A percentile compares a stretch with the other conserved stretches of the same genome.
These are phyloP conservation scores for Catenaria anguillulae DNA, from an alignment of 371 early-diverging fungal genomes.

Conservation along the genomic window DNA sequence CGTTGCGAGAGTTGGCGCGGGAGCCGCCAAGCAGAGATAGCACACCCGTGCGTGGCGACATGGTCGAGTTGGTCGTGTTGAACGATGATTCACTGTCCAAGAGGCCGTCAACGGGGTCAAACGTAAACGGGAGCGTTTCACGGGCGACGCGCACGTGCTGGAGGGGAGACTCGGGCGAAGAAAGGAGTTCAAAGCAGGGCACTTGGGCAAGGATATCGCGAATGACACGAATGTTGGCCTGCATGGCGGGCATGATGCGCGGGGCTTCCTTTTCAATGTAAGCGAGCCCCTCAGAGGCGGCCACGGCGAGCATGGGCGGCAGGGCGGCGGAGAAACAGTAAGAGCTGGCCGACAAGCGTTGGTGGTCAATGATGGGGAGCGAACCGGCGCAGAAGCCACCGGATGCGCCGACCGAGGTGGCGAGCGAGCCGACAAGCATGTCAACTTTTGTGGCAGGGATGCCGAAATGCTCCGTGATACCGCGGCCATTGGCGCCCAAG, in stretches of 20 bases:
- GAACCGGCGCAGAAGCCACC: conserved; percentile 96
- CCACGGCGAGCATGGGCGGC: conserved; percentile 88
- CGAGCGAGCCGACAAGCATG: conserved; percentile 83
- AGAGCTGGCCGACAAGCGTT: conserved; percentile 80
- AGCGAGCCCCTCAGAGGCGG: conserved; percentile 71
- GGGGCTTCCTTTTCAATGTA: conserved; percentile 28
- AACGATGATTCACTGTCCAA: no score
- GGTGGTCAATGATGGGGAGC: conserved; percentile 80
- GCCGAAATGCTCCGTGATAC: conserved; percentile 70
- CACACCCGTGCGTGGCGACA: not conserved
- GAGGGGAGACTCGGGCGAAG: not conserved
- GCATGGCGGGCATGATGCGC: conserved; percentile 15
- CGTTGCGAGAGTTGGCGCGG: not conserved
- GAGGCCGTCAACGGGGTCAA: no score
- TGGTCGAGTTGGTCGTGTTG: not conserved
- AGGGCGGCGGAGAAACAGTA: conserved; percentile 98
- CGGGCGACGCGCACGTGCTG: conserved; percentile 3
- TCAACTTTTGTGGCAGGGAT: conserved; percentile 70
- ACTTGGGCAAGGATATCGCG: not conserved
- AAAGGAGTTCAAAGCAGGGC: not conserved
- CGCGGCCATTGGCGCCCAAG: conserved; percentile 78
- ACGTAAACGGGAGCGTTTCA: not conserved
- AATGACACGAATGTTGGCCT: conserved; percentile 12
- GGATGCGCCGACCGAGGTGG: conserved; percentile 63
- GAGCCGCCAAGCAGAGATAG: not conserved